Evolutionary conservation across 257 asterid species (phyloP).

Genomic region (Primulina tabacum): DNA sequence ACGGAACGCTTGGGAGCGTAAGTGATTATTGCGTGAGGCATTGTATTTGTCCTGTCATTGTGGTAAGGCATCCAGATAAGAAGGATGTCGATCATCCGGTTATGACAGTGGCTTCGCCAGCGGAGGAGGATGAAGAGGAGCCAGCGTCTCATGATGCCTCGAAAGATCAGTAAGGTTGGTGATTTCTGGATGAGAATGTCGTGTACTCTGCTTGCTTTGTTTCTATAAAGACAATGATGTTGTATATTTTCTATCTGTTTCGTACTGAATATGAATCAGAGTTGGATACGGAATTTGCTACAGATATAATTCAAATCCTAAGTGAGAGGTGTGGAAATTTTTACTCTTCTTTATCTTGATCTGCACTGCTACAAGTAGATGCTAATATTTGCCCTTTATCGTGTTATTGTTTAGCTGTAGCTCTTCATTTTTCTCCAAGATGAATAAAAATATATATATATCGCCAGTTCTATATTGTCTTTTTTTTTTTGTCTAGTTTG

Average conservation of each 20-base stretch:
- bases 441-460: background rate
- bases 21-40: slow-evolving; percentile 20
- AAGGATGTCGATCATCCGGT: slow-evolving; percentile 5
- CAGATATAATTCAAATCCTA: background rate
- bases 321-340: too few species aligned
- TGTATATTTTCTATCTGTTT: background rate
- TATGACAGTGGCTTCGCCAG: background rate
- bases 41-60: slow-evolving; percentile 21
- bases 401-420: background rate
- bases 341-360: background rate
- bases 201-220: background rate
- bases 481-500: background rate
- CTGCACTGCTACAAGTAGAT: background rate
- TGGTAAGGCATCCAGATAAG: slow-evolving; percentile 19
- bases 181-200: background rate
- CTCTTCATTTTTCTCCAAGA: background rate
- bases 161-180: background rate
- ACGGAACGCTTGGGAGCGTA: slow-evolving; percentile 12
- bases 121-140: background rate
- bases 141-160: slow-evolving; percentile 13
- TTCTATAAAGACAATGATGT: too few species aligned
- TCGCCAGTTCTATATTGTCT: background rate
- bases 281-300: background rate
- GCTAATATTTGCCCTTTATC: background rate
- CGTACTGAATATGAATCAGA: background rate